Evolutionary conservation across 2,329 filamentous ascomycete species (phyloP), one percentile per base, ranked within the genome.

Genomic region (Alternaria postmessia): DNA sequence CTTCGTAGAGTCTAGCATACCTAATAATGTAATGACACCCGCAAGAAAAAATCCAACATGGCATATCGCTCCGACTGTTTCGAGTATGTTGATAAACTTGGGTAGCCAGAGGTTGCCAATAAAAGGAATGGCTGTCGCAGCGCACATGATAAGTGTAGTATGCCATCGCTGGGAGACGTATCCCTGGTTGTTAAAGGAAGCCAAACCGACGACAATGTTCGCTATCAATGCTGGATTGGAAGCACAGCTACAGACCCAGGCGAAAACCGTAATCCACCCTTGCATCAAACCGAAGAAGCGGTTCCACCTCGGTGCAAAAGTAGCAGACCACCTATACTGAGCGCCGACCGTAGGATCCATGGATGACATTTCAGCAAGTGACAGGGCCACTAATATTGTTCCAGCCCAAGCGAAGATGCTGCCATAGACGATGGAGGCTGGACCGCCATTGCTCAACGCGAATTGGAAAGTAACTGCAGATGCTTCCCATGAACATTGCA

Each of bases 31-130:
- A 41, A 83, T 79, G 18, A 85, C 73, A 60, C 83, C 80, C 4
- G 78, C 82, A 57, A 85, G 80, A 64, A 85, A 82, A 16, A 83
- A 83, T 12, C 80, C 64, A 9, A 85, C 72, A 57, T 85, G 83
- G 9, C 84, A 63, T 26, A 82, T 72, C 5, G 83, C 73, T 16
- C 83, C 75, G 8, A 80, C 60, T 2, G 79, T 78, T 63, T 86
- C 83, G 34, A 84, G 68, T 2, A 75, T 64, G 4, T 81, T 83
- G 6, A 85, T 72, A 1, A 80, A 56, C 11, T 71, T 77, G 2
- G 79, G 79, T 11, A 80, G 73, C 41, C 81, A 75, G 14, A 79
- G 79, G 65, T 85, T 85, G 52, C 81, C 74, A 5, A 72, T 63
- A 7, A 80, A 68, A 1, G 78, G 73, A 30, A 81, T 61, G 1